Evolutionary conservation across 169 alveolate genomes (phyloP), one percentile per base, ranked within the genome.

Genomic region (Babesia sp.): DNA sequence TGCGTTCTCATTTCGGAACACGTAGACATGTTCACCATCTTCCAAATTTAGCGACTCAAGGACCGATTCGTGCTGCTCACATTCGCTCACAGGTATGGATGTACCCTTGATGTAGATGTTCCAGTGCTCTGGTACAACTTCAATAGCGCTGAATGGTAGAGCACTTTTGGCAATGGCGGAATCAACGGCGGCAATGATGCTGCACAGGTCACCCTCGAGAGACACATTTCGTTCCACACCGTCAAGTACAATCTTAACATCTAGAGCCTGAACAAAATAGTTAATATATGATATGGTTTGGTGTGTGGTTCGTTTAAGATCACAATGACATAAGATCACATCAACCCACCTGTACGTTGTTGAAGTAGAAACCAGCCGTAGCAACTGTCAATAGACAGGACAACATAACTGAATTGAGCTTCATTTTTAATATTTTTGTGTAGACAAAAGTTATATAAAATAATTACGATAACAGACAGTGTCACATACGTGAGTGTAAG

Each of bases 41-140:
- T 60, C 11, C 39, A 72, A 24, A 5, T 33, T 56, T 3, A 69
- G 4, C 8, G 57, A 24, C 24, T 54, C 53, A 41, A 36, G 68
- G 18, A 33, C 18, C 5, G 34, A 75, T 9, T 41, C 68, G 22
- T 72, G 57, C 5, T 44, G 12, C 28, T 22, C 74, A 31, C 79
- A 72, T 4, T 39, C 75, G 1, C 20, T 41, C 44, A 56, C 56
- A 58, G 83, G 83, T 22, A 72, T 3, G 28, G 64, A n/a, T 22
- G 29, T 12, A 36, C 55, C 74, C 18, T 72, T 33, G 4, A 60
- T 12, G 54, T 70, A 71, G 0, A 78, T 12, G 22, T 16, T 24
- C 77, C 82, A 78, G 51, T 78, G 77, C 33, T 69, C 61, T 16
- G 82, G 84, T 16, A 50, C 46, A 16, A 34, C 37, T 7, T 29